Percentiles rank a stretch among this genome's conserved stretches.
phyloP scores from a whole-genome alignment of 257 asterid genomes.

The Lycium barbarum region DNA sequence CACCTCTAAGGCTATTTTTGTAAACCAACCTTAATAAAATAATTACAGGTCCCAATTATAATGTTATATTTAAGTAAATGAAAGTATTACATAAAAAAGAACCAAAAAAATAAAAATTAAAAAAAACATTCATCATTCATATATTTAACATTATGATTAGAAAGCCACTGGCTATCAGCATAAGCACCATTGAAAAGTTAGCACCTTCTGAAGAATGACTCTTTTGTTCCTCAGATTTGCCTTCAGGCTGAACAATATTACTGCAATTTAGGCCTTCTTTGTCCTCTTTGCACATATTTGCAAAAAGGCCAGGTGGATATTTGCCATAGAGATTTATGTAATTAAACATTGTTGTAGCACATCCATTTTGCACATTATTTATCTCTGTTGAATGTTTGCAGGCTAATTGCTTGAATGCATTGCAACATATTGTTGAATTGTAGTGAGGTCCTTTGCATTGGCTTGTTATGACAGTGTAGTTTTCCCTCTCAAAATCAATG shows the following conservation, averaged over 20 bases:
- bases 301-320: conserved; percentile 72
- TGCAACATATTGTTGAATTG: conserved; percentile 61
- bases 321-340: conserved; percentile 72
- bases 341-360: conserved; percentile 71
- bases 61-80: neutral
- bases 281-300: conserved; percentile 68
- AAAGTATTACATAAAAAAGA: neutral
- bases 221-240: neutral
- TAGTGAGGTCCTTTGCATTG: conserved; percentile 92
- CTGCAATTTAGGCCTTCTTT: conserved; percentile 64
- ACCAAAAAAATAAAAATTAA: neutral
- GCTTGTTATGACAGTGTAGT: conserved; percentile 85
- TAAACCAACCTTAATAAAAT: neutral
- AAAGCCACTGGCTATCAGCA: neutral
- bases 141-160: neutral
- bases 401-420: conserved; percentile 58
- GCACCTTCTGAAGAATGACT: neutral
- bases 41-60: neutral
- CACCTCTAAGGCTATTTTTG: neutral
- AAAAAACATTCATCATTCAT: neutral
- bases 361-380: conserved; percentile 59
- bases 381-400: conserved; percentile 62
- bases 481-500: conserved; percentile 66
- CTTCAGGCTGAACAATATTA: neutral
- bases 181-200: neutral